Percentiles rank a stretch among this genome's conserved stretches.
These are phyloP conservation scores for Eutypa lata DNA, from an alignment of 2,329 filamentous ascomycete genomes.

Conservation along the genomic window DNA sequence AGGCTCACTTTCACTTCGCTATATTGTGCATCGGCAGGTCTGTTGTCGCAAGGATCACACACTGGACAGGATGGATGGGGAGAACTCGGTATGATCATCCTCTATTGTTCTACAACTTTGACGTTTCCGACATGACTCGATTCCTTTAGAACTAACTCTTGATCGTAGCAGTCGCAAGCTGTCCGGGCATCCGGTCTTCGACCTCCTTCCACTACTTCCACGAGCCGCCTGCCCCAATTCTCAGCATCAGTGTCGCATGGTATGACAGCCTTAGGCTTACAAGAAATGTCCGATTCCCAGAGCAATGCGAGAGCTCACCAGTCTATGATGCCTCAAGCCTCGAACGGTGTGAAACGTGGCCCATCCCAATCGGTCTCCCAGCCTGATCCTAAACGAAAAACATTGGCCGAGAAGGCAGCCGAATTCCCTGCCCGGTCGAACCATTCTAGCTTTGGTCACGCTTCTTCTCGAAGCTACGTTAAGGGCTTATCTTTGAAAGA, in stretches of 20 bases:
- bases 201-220: background rate
- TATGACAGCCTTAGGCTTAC: slow-evolving; percentile 35
- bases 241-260: slow-evolving; percentile 13
- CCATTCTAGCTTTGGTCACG: slow-evolving; percentile 36
- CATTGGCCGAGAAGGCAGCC: slow-evolving; percentile 50
- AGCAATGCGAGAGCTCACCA: slow-evolving; percentile 51
- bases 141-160: slow-evolving; percentile 8
- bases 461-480: slow-evolving; percentile 39
- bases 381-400: slow-evolving; percentile 60
- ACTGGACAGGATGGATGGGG: slow-evolving; percentile 20
- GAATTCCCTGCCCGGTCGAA: slow-evolving; percentile 41
- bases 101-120: background rate
- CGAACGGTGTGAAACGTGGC: slow-evolving; percentile 49
- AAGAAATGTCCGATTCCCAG: slow-evolving; percentile 60
- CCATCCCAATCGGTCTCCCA: slow-evolving; percentile 45
- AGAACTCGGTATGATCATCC: slow-evolving; percentile 17
- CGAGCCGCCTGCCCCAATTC: slow-evolving; percentile 19
- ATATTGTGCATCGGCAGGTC: background rate
- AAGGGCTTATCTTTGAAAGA: slow-evolving; percentile 42
- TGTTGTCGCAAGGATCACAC: background rate
- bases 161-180: slow-evolving; percentile 11
- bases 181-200: slow-evolving; percentile 15
- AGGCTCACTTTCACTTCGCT: slow-evolving; percentile 2
- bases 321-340: slow-evolving; percentile 37
- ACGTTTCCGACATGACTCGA: background rate